Conservation (phyloP, 2,329 filamentous ascomycete species). For the Venturia nashicola region DNA sequence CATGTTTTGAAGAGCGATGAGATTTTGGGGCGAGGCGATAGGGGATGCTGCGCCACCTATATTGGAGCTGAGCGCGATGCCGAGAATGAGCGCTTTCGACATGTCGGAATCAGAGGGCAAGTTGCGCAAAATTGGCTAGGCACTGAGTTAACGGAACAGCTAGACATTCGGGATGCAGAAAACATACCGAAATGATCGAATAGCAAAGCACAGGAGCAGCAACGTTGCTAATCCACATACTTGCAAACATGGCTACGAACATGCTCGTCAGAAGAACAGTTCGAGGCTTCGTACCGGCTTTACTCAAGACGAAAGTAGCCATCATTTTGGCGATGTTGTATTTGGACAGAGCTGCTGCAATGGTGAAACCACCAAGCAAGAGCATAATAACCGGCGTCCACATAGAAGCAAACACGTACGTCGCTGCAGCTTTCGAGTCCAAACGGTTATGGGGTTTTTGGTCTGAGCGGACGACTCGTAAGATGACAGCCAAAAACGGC, state of each 20-base stretch:
- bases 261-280: constrained; percentile 94
- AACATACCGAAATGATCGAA: constrained; percentile 77
- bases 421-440: constrained; percentile 66
- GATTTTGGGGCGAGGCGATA: constrained; percentile 94
- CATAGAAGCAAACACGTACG: constrained; percentile 87
- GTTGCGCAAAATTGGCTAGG: constrained; percentile 80
- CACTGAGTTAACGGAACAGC: constrained; percentile 5
- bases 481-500: constrained; percentile 80
- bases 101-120: constrained; percentile 81
- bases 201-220: constrained; percentile 94
- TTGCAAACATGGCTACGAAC: constrained; percentile 95
- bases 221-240: constrained; percentile 99
- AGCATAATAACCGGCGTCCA: constrained; percentile 99
- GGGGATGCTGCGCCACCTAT: constrained; percentile 93
- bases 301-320: constrained; percentile 90
- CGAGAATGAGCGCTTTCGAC: constrained; percentile 88
- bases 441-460: constrained; percentile 58
- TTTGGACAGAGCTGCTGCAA: constrained; percentile 89
- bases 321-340: constrained; percentile 97
- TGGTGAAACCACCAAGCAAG: constrained; percentile 85
- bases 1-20: constrained; percentile 96
- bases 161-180: constrained; percentile 10
- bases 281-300: constrained; percentile 80
- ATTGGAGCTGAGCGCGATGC: constrained; percentile 89
- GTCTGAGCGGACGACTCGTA: constrained; percentile 73